A percentile compares a stretch with the other conserved stretches of the same genome.
Conservation (phyloP, 225 moss, liverwort and hornwort genomes). For the Climacium dendroides region DNA sequence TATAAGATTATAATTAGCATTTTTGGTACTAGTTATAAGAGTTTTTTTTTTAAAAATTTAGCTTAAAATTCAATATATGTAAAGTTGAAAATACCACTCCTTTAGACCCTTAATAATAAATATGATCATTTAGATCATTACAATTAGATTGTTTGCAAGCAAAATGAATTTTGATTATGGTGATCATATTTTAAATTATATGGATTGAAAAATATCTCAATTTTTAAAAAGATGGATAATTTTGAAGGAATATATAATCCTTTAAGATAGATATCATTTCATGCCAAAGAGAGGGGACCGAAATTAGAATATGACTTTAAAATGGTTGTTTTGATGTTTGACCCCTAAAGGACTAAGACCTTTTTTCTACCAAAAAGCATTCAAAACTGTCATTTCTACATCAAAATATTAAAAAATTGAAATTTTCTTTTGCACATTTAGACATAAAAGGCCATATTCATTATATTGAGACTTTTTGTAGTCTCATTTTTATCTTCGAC, state of each 20-base stretch:
- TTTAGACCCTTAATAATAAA: not conserved
- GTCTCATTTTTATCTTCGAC: no score
- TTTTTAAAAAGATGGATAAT: not conserved
- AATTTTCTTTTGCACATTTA: no score
- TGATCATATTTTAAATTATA: not conserved
- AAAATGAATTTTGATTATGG: not conserved
- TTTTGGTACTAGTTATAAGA: no score
- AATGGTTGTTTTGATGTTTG: no score
- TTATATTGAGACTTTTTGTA: no score
- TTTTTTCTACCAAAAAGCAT: no score
- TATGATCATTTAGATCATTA: not conserved
- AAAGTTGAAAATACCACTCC: not conserved
- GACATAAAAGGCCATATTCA: no score
- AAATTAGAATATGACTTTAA: no score
- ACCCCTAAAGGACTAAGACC: no score
- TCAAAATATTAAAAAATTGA: no score
- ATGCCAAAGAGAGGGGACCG: not conserved
- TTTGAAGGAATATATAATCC: not conserved
- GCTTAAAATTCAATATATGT: rapidly evolving
- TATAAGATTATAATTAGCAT: not conserved
- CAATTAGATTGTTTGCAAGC: not conserved
- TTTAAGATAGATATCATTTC: not conserved
- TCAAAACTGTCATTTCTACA: no score
- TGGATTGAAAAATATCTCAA: not conserved
- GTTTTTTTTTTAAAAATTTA: not conserved